Percentiles rank a stretch among this genome's conserved stretches.
phyloP scores from a whole-genome alignment of 148 eudicot genomes.

The Cornus suecica region DNA sequence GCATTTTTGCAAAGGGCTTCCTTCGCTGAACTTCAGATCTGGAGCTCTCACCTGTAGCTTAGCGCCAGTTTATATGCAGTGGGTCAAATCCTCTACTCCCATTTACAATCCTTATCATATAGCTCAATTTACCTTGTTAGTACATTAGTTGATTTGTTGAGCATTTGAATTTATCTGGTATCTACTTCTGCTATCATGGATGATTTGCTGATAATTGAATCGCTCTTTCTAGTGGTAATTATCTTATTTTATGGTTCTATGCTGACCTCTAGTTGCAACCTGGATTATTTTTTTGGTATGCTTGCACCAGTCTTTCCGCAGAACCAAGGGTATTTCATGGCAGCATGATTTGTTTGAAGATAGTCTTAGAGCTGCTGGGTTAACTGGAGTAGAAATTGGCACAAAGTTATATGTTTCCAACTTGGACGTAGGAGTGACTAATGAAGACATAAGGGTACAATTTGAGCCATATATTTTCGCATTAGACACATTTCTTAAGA shows the following conservation, averaged over 20 bases:
- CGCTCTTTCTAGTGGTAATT: slow-evolving; percentile 44
- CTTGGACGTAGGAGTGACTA: slow-evolving; percentile 81
- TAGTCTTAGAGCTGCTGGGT: slow-evolving; percentile 84
- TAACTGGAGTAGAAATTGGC: slow-evolving; percentile 65
- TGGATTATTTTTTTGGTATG: slow-evolving; percentile 57
- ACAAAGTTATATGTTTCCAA: slow-evolving; percentile 71
- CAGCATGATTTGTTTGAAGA: slow-evolving; percentile 82
- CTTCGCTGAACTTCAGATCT: slow-evolving; percentile 46
- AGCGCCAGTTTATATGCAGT: slow-evolving; percentile 34
- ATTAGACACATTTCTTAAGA: slow-evolving; percentile 35
- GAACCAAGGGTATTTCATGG: slow-evolving; percentile 76
- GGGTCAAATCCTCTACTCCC: slow-evolving; percentile 42
- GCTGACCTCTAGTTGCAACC: slow-evolving; percentile 61
- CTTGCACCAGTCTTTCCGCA: slow-evolving; percentile 77
- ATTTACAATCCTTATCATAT: slow-evolving; percentile 28
- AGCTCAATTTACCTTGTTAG: slow-evolving; percentile 30
- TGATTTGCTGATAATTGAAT: slow-evolving; percentile 46
- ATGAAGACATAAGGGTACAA: slow-evolving; percentile 94
- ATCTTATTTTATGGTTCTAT: slow-evolving; percentile 38
- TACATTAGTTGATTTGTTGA: slow-evolving; percentile 39
- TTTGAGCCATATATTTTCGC: slow-evolving; percentile 33
- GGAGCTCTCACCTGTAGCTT: slow-evolving; percentile 44
- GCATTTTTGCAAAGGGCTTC: slow-evolving; percentile 36
- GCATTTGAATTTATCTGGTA: slow-evolving; percentile 47
- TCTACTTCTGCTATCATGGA: slow-evolving; percentile 30